These are phyloP conservation scores for Ascocoryne sarcoides DNA, from an alignment of 2,329 filamentous ascomycete species.

Conservation along the genomic window DNA sequence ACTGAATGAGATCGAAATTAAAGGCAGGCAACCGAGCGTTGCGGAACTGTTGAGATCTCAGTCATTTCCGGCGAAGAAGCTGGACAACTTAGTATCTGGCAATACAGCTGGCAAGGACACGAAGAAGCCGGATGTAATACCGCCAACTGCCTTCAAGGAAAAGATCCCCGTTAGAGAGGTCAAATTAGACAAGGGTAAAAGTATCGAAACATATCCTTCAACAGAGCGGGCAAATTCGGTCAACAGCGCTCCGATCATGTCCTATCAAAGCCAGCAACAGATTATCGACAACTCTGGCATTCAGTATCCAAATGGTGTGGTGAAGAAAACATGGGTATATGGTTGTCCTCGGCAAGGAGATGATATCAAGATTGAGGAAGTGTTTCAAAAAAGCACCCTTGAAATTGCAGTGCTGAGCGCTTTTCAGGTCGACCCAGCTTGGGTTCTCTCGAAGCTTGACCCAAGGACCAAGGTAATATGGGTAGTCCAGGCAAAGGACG, in stretches of 20 bases:
- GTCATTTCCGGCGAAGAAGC: background rate
- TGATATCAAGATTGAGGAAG: conserved; percentile 82
- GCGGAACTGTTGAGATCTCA: background rate
- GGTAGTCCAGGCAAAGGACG: conserved; percentile 44
- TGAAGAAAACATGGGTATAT: conserved; percentile 74
- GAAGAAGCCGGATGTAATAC: too few relatives aligned
- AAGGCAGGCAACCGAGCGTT: background rate
- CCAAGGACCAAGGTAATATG: conserved; percentile 53
- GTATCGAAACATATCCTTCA: background rate
- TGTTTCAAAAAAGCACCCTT: conserved; percentile 65
- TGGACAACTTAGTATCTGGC: background rate
- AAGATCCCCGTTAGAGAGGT: background rate
- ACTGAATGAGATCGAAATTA: background rate
- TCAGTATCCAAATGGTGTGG: conserved; percentile 42
- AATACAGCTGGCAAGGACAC: background rate
- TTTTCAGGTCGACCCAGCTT: conserved; percentile 72
- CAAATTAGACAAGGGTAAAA: background rate
- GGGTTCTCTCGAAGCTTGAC: conserved; percentile 49
- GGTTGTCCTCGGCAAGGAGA: conserved; percentile 52
- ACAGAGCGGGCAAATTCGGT: background rate
- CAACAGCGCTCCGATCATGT: background rate
- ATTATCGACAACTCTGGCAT: conserved; percentile 13
- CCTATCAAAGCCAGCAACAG: conserved; percentile 8
- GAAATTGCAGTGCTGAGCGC: conserved; percentile 76
- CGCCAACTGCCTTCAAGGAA: too few relatives aligned